Evolutionary conservation across 73 alveolate species (phyloP).

Genomic region (Breviolum minutum): DNA sequence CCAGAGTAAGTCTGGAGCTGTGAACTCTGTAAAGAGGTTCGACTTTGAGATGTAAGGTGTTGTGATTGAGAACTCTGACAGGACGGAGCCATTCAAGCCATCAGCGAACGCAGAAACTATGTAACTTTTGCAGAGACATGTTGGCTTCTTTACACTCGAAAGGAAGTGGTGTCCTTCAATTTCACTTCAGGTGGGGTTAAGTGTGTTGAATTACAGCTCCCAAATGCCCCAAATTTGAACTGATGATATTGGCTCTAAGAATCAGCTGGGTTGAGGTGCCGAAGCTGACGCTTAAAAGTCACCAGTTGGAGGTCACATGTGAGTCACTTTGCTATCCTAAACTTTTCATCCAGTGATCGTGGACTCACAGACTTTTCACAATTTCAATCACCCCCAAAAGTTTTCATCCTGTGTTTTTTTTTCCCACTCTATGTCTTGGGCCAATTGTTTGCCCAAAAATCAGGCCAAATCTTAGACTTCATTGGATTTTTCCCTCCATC

Average conservation of each 20-base stretch:
- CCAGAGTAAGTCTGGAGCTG: too few relatives aligned
- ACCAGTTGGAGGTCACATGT: too few relatives aligned
- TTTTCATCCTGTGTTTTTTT: neutral
- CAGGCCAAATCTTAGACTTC: neutral
- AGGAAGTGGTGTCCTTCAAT: slow-evolving; percentile 20
- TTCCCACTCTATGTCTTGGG: neutral
- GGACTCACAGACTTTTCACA: too few relatives aligned
- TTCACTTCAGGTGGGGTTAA: neutral
- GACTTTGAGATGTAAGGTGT: too few relatives aligned
- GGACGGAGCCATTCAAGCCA: slow-evolving; percentile 45
- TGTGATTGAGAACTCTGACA: neutral
- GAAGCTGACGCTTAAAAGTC: too few relatives aligned
- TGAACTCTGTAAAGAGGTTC: too few relatives aligned
- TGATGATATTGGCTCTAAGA: too few relatives aligned
- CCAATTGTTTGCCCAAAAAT: neutral
- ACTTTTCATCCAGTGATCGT: too few relatives aligned
- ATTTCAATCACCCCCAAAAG: too few relatives aligned
- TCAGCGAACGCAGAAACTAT: neutral
- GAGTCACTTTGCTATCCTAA: too few relatives aligned
- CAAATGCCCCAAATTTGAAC: too few relatives aligned
- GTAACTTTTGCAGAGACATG: slow-evolving; percentile 9
- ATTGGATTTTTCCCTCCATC: slow-evolving; percentile 12
- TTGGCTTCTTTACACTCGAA: slow-evolving; percentile 1
- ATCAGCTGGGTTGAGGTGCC: too few relatives aligned
- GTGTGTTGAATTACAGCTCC: neutral